These are phyloP conservation scores for Russula vinacea DNA, from an alignment of 768 basidiomycete species.

Conservation along the genomic window DNA sequence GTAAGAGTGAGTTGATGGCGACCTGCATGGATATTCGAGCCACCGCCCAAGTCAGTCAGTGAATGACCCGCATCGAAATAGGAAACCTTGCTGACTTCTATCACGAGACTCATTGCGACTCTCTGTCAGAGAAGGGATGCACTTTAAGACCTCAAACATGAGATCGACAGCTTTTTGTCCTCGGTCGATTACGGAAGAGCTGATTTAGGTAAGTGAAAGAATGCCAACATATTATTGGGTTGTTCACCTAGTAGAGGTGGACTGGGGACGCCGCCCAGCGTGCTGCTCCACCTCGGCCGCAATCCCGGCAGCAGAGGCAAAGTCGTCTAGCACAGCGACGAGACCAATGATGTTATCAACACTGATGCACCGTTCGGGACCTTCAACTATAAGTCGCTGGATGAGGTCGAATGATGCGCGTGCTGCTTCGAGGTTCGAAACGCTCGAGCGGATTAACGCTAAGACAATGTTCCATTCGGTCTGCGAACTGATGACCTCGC, in stretches of 20 bases:
- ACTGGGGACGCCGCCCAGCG: conserved; percentile 49
- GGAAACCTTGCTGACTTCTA: conserved; percentile 40
- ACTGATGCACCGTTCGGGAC: conserved; percentile 57
- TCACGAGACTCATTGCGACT: conserved; percentile 37
- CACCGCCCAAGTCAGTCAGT: not conserved
- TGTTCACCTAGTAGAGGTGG: conserved; percentile 51
- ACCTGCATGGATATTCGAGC: not conserved
- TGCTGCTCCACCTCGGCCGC: conserved; percentile 57
- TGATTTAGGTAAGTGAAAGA: conserved; percentile 34
- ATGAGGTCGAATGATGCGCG: conserved; percentile 80
- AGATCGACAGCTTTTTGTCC: conserved; percentile 82
- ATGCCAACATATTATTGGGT: not conserved
- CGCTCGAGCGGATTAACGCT: conserved; percentile 79
- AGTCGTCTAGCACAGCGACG: conserved; percentile 80
- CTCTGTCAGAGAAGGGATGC: conserved; percentile 58
- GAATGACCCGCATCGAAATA: not conserved
- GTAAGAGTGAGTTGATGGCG: conserved; percentile 30
- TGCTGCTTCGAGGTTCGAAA: conserved; percentile 83
- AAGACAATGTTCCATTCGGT: conserved; percentile 97
- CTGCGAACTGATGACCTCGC: conserved; percentile 72
- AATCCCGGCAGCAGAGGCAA: conserved; percentile 69
- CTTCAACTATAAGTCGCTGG: conserved; percentile 58
- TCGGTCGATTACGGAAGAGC: conserved; percentile 74
- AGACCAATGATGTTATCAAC: conserved; percentile 80
- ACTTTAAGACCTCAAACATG: conserved; percentile 66